Conservation (phyloP, 108 stramenopile genomes). For the Fragilariopsis cylindrus region DNA sequence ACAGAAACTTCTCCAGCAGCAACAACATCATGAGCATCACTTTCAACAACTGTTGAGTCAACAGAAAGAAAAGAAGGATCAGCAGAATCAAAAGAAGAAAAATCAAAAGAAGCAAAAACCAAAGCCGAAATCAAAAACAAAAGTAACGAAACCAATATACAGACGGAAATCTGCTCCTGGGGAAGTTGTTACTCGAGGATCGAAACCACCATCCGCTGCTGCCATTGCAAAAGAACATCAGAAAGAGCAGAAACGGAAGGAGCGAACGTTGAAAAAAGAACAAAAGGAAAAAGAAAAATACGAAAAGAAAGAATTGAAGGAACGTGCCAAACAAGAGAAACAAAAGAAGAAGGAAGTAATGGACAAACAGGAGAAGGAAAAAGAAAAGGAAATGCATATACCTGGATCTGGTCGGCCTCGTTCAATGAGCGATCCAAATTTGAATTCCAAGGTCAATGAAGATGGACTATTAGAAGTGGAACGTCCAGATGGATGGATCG, state of each 20-base stretch:
- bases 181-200: background rate
- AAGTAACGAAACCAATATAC: background rate
- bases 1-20: conserved; percentile 30
- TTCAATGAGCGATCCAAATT: conserved; percentile 83
- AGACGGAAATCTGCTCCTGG: conserved; percentile 14
- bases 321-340: conserved; percentile 45
- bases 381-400: conserved; percentile 55
- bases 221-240: conserved; percentile 24
- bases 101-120: conserved; percentile 23
- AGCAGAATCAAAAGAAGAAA: background rate
- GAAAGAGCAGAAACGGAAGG: conserved; percentile 21
- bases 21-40: conserved; percentile 21
- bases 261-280: conserved; percentile 27
- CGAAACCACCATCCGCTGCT: conserved; percentile 12
- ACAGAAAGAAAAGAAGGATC: conserved; percentile 24
- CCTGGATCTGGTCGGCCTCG: conserved; percentile 81
- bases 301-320: conserved; percentile 59
- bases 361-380: conserved; percentile 29
- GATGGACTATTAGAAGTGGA: conserved; percentile 73
- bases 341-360: conserved; percentile 48
- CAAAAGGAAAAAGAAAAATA: conserved; percentile 42
- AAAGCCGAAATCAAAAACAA: conserved; percentile 10
- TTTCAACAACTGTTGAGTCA: conserved; percentile 19
- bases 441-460: conserved; percentile 53
- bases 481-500: conserved; percentile 90